Evolutionary conservation across 805 yeast species (phyloP).

Genomic region (Suhomyces canberraensis): DNA sequence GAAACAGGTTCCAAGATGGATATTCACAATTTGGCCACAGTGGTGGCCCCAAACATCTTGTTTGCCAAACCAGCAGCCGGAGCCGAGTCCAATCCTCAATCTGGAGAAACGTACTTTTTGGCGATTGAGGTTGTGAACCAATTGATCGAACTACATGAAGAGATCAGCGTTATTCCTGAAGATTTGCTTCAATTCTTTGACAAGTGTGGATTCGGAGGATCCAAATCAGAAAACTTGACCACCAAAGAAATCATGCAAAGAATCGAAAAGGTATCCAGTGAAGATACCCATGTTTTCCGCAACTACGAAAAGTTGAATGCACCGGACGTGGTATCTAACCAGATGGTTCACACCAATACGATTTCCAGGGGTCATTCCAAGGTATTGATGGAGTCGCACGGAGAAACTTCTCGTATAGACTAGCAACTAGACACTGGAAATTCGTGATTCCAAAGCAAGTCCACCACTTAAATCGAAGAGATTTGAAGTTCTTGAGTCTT

Average conservation of each 20-base stretch:
- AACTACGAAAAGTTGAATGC: conserved; percentile 9
- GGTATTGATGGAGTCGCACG: conserved; percentile 25
- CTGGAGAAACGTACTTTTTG: conserved; percentile 73
- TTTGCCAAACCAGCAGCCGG: conserved; percentile 48
- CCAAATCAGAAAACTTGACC: conserved; percentile 15
- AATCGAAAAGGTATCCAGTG: conserved; percentile 31
- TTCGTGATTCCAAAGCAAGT: too few species aligned
- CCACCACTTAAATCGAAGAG: too few species aligned
- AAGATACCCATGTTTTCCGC: conserved; percentile 28
- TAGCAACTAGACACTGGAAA: too few species aligned
- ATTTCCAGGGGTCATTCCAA: conserved; percentile 31
- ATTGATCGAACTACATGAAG: conserved; percentile 77
- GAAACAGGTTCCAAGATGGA: conserved; percentile 91
- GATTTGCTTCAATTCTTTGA: conserved; percentile 54
- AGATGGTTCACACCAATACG: conserved; percentile 28
- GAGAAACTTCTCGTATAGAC: conserved; percentile 21
- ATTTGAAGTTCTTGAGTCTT: too few species aligned
- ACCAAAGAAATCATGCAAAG: conserved; percentile 37
- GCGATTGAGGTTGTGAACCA: conserved; percentile 89
- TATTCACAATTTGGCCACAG: conserved; percentile 91
- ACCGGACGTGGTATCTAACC: conserved; percentile 16
- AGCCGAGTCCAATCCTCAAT: conserved; percentile 19
- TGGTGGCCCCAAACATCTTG: conserved; percentile 87
- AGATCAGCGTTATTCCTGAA: conserved; percentile 71
- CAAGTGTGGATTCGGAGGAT: conserved; percentile 36